These are phyloP conservation scores for Tuber brumale DNA, from an alignment of 495 filamentous ascomycete species.

Conservation along the genomic window DNA sequence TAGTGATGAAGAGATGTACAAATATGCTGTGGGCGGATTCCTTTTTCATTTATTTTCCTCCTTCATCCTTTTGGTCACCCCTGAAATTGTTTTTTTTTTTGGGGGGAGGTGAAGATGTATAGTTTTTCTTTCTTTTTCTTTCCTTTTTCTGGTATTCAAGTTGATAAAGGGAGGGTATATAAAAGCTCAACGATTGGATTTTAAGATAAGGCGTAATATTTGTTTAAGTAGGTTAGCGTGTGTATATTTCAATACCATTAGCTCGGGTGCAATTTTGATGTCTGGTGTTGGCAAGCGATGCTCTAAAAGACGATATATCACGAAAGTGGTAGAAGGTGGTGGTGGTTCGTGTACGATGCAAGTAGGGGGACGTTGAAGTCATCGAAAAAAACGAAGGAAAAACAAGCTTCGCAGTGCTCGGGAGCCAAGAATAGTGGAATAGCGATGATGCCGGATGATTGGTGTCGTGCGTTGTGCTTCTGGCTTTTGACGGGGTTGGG, in stretches of 20 bases:
- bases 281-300: background rate
- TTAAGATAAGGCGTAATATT: background rate
- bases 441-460: background rate
- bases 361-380: background rate
- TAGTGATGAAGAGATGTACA: background rate
- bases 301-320: background rate
- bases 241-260: background rate
- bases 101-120: conserved; percentile 3
- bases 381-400: background rate
- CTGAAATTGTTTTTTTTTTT: background rate
- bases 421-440: background rate
- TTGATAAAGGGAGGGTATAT: background rate
- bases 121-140: conserved; percentile 4
- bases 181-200: conserved; percentile 1
- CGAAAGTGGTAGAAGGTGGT: background rate
- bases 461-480: background rate
- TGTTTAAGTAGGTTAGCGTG: background rate
- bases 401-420: background rate
- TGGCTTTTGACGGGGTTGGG: background rate
- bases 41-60: conserved; percentile 3
- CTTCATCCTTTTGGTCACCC: background rate
- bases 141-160: background rate
- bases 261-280: background rate
- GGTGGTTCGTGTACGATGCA: background rate
- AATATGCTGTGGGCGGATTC: background rate